Evolutionary conservation across 306 rosid genomes (phyloP).

Genomic region (Castanea mollissima): DNA sequence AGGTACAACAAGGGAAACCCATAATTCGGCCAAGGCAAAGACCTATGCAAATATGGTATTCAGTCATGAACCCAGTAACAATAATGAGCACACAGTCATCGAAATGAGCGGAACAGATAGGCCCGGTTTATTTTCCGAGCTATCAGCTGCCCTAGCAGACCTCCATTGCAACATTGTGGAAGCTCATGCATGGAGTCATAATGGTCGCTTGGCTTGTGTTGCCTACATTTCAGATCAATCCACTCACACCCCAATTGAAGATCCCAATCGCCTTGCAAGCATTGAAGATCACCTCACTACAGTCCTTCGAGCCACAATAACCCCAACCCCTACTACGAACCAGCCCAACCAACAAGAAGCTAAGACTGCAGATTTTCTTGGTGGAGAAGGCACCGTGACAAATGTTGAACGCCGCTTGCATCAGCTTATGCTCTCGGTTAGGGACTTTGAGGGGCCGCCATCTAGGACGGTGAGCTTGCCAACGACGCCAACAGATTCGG

Average conservation of each 20-base stretch:
- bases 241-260: conserved; percentile 43
- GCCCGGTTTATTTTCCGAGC: conserved; percentile 68
- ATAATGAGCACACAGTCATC: conserved; percentile 42
- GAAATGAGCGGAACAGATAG: conserved; percentile 58
- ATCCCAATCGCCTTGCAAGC: conserved; percentile 45
- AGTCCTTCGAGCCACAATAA: conserved; percentile 43
- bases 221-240: conserved; percentile 66
- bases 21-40: conserved; percentile 25
- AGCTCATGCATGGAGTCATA: conserved; percentile 79
- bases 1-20: conserved; percentile 40
- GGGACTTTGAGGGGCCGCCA: conserved; percentile 48
- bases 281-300: conserved; percentile 56
- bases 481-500: neutral
- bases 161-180: conserved; percentile 65
- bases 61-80: conserved; percentile 8
- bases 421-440: conserved; percentile 52
- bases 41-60: conserved; percentile 22
- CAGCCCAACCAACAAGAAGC: conserved; percentile 35
- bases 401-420: conserved; percentile 66
- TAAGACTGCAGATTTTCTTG: conserved; percentile 35
- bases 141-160: conserved; percentile 52
- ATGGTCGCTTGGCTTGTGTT: conserved; percentile 56
- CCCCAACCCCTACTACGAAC: conserved; percentile 8
- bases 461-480: neutral
- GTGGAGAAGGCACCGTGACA: conserved; percentile 42